phyloP scores from a whole-genome alignment of 2,329 filamentous ascomycete genomes.

The Penicillium sp. region DNA sequence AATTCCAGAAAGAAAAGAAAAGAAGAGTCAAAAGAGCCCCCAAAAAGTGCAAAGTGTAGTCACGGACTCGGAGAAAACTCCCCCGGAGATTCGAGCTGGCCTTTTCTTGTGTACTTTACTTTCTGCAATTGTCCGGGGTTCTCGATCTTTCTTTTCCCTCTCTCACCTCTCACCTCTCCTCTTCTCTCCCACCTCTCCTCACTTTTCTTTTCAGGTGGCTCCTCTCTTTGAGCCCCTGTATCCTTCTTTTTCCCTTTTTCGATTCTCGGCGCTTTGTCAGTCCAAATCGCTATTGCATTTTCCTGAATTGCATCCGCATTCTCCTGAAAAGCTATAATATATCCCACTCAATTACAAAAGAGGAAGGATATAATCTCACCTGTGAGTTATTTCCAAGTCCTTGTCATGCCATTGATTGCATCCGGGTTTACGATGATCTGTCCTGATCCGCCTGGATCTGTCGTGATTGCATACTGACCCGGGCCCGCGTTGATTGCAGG shows the following conservation, averaged over 20 bases:
- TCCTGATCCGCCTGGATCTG: not conserved
- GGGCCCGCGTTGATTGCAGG: constrained; percentile 19
- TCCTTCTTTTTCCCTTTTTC: constrained; percentile 23
- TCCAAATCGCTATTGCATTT: constrained; percentile 11
- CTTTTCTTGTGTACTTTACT: constrained; percentile 25
- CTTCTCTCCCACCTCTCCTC: constrained; percentile 11
- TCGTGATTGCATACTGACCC: constrained; percentile 18
- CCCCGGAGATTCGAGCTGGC: constrained; percentile 30
- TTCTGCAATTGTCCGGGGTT: constrained; percentile 20
- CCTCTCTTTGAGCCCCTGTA: constrained; percentile 17
- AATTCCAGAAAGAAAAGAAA: not conserved
- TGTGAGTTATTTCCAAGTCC: constrained; percentile 9
- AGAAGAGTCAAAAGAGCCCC: not conserved
- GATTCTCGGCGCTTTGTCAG: constrained; percentile 16
- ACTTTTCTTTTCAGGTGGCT: constrained; percentile 17
- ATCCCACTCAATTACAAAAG: constrained; percentile 2
- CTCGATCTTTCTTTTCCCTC: constrained; percentile 18
- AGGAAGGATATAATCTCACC: not conserved
- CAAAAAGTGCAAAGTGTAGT: not conserved
- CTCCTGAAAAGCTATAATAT: constrained; percentile 13
- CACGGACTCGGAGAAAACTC: constrained; percentile 27
- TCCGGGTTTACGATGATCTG: not conserved
- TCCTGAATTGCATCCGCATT: constrained; percentile 5
- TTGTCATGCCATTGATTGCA: not conserved
- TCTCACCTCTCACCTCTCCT: constrained; percentile 20